Conservation (phyloP, 2,329 filamentous ascomycete genomes). For the Claviceps pusilla region DNA sequence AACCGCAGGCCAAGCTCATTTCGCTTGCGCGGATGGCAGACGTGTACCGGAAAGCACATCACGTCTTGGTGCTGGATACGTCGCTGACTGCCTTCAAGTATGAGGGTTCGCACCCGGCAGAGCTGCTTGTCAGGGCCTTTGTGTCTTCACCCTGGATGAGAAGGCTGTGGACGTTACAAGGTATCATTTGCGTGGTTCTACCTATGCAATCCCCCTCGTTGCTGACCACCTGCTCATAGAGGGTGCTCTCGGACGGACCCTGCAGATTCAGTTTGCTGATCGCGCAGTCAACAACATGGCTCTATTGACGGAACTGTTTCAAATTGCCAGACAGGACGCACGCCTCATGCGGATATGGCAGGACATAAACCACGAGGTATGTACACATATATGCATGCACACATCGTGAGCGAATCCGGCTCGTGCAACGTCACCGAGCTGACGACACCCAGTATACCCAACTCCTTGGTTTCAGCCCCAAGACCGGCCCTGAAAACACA, state of each 20-base stretch:
- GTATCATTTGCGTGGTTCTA: neutral
- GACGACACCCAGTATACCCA: slow-evolving; percentile 7
- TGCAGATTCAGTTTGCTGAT: slow-evolving; percentile 21
- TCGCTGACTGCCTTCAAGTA: slow-evolving; percentile 13
- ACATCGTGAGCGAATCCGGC: neutral
- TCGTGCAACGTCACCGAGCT: neutral
- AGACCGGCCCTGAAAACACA: slow-evolving; percentile 2
- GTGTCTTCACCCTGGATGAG: slow-evolving; percentile 22
- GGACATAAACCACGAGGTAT: slow-evolving; percentile 9
- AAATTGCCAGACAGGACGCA: slow-evolving; percentile 4
- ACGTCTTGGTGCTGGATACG: slow-evolving; percentile 20
- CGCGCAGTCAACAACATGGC: slow-evolving; percentile 9
- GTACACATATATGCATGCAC: neutral
- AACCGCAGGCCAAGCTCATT: slow-evolving; percentile 11
- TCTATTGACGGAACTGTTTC: slow-evolving; percentile 7
- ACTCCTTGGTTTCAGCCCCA: slow-evolving; percentile 7
- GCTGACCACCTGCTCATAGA: slow-evolving; percentile 10
- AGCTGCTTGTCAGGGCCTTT: slow-evolving; percentile 17
- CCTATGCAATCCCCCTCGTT: neutral
- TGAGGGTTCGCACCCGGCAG: slow-evolving; percentile 7
- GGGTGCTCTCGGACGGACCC: slow-evolving; percentile 16
- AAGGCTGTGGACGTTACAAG: slow-evolving; percentile 25
- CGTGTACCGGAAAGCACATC: slow-evolving; percentile 18
- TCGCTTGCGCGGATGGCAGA: slow-evolving; percentile 19
- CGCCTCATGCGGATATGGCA: slow-evolving; percentile 10